Evolutionary conservation across 2,329 filamentous ascomycete species (phyloP).

Genomic region (Pseudogymnoascus sp.): DNA sequence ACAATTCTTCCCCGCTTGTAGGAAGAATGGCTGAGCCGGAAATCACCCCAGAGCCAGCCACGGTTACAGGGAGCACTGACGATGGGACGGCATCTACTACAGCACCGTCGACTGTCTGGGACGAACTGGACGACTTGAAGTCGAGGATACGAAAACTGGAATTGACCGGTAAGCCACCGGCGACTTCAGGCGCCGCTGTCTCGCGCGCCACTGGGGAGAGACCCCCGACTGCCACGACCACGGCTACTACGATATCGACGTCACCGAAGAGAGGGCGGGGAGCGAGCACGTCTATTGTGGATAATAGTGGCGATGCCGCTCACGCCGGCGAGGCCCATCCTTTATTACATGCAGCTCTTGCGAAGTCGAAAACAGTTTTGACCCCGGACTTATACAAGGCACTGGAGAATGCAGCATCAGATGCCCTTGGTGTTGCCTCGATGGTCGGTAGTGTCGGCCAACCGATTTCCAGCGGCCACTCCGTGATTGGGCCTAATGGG

Average conservation of each 20-base stretch:
- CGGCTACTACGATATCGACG: slow-evolving; percentile 81
- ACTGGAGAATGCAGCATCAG: slow-evolving; percentile 72
- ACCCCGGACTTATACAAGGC: slow-evolving; percentile 67
- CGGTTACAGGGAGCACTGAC: slow-evolving; percentile 63
- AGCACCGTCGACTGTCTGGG: slow-evolving; percentile 91
- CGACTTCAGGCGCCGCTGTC: slow-evolving; percentile 75
- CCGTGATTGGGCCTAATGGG: slow-evolving; percentile 39
- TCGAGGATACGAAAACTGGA: slow-evolving; percentile 87
- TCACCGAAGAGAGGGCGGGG: slow-evolving; percentile 71
- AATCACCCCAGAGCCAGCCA: slow-evolving; percentile 35
- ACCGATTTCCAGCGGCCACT: slow-evolving; percentile 55
- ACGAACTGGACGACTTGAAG: slow-evolving; percentile 92
- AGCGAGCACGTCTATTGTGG: slow-evolving; percentile 41
- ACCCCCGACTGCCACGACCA: slow-evolving; percentile 85
- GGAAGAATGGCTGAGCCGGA: slow-evolving; percentile 40
- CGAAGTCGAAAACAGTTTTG: slow-evolving; percentile 67
- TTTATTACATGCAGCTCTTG: slow-evolving; percentile 71
- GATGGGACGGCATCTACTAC: slow-evolving; percentile 76
- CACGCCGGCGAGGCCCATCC: slow-evolving; percentile 60
- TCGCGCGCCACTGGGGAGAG: slow-evolving; percentile 60
- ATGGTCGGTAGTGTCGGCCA: slow-evolving; percentile 71
- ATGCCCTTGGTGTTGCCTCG: slow-evolving; percentile 71
- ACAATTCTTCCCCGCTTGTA: slow-evolving; percentile 55
- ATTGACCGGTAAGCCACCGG: slow-evolving; percentile 77
- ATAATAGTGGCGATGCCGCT: slow-evolving; percentile 38